These are phyloP conservation scores for Geotrichum candidum DNA, from an alignment of 1,139 yeast species.

Conservation along the genomic window DNA sequence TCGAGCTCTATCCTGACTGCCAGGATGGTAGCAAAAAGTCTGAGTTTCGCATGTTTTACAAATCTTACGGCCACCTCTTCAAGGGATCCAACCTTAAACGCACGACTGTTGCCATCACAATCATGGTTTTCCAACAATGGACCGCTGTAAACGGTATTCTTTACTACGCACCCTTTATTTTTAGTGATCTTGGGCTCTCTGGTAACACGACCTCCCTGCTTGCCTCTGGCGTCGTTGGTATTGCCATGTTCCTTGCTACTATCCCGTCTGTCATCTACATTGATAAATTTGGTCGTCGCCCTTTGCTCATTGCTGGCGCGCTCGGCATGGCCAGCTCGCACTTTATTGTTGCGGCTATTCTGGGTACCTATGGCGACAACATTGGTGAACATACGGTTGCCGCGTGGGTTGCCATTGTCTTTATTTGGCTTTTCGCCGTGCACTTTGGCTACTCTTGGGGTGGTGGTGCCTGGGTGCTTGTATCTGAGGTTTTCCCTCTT, in stretches of 20 bases:
- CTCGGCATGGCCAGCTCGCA: constrained; percentile 42
- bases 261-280: constrained; percentile 44
- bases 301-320: constrained; percentile 47
- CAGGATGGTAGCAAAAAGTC: constrained; percentile 21
- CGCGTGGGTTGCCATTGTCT: constrained; percentile 57
- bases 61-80: constrained; percentile 38
- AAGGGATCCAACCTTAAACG: constrained; percentile 42
- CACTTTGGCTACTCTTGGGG: constrained; percentile 80
- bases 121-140: constrained; percentile 60
- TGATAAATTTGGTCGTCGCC: constrained; percentile 50
- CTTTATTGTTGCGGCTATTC: constrained; percentile 30
- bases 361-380: constrained; percentile 27
- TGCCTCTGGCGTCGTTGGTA: constrained; percentile 37
- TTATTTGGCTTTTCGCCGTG: constrained; percentile 64
- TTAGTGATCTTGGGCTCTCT: constrained; percentile 42
- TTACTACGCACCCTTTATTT: constrained; percentile 64
- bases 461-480: constrained; percentile 70
- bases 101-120: constrained; percentile 42
- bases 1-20: constrained; percentile 37
- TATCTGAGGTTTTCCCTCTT: constrained; percentile 68
- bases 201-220: constrained; percentile 46
- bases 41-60: constrained; percentile 31
- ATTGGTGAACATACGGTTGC: constrained; percentile 26
- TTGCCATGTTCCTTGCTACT: constrained; percentile 29
- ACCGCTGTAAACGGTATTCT: constrained; percentile 67